Conservation (phyloP, 2,329 filamentous ascomycete genomes). For the Emericellopsis atlantica region DNA sequence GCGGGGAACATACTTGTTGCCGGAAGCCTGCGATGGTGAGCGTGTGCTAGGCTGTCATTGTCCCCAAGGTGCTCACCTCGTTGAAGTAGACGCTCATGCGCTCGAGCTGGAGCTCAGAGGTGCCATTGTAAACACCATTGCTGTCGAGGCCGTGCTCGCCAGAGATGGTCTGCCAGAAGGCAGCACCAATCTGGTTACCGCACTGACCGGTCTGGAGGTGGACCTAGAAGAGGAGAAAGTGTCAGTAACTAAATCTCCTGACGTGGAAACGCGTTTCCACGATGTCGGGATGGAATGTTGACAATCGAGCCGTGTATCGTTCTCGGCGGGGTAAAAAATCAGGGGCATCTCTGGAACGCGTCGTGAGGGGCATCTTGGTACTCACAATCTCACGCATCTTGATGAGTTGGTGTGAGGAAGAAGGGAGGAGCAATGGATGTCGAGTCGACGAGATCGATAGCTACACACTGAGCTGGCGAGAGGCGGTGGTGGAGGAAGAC, state of each 20-base stretch:
- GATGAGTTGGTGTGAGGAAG: constrained; percentile 9
- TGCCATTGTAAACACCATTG: constrained; percentile 97
- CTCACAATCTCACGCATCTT: constrained; percentile 61
- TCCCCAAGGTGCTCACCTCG: constrained; percentile 28
- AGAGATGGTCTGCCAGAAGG: constrained; percentile 92
- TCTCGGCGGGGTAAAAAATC: constrained; percentile 22
- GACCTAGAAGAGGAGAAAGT: constrained; percentile 51
- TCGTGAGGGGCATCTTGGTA: constrained; percentile 17
- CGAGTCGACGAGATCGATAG: constrained; percentile 14
- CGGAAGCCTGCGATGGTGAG: constrained; percentile 54
- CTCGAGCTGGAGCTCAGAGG: constrained; percentile 97
- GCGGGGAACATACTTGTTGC: constrained; percentile 99
- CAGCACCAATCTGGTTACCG: constrained; percentile 99
- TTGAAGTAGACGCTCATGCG: constrained; percentile 99
- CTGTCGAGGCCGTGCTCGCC: constrained; percentile 94
- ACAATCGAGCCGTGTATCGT: constrained; percentile 4
- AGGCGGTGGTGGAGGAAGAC: constrained; percentile 9
- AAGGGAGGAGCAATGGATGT: constrained; percentile 7
- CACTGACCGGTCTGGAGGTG: constrained; percentile 99
- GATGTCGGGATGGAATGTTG: constrained; percentile 1
- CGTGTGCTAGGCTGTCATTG: constrained; percentile 1
- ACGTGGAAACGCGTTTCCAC: neutral
- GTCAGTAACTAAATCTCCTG: constrained; percentile 9
- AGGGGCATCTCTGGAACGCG: constrained; percentile 25
- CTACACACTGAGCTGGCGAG: constrained; percentile 14